Evolutionary conservation across 2,329 filamentous ascomycete genomes (phyloP).

Genomic region (Colletotrichum theobromicola): DNA sequence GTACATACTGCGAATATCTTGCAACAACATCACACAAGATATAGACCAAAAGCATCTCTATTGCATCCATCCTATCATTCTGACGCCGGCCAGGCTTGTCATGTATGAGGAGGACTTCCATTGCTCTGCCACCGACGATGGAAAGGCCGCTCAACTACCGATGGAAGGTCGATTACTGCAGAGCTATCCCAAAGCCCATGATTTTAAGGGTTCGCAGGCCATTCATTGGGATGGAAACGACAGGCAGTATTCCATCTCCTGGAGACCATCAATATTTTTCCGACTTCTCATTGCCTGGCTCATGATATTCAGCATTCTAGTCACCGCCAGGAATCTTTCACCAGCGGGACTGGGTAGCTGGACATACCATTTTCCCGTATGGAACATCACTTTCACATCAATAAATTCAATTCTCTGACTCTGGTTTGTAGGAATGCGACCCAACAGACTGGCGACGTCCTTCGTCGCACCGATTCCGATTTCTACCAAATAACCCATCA

Average conservation of each 20-base stretch:
- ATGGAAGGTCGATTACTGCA: background rate
- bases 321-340: background rate
- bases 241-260: rapidly evolving
- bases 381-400: rapidly evolving
- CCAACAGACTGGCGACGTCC: background rate
- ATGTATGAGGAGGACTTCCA: background rate
- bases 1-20: too few relatives aligned
- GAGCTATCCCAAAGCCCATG: rapidly evolving
- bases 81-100: background rate
- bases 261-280: background rate
- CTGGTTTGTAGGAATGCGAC: rapidly evolving
- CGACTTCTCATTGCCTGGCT: background rate
- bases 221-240: rapidly evolving
- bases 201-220: rapidly evolving
- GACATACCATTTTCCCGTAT: background rate
- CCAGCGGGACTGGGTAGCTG: background rate
- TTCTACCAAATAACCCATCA: background rate
- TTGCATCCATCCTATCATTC: background rate
- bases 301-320: background rate
- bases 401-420: background rate
- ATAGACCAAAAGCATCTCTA: background rate
- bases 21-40: too few relatives aligned
- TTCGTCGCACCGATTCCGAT: background rate
- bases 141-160: background rate
- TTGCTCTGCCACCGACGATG: background rate